These are phyloP conservation scores for Trichoderma lentiforme DNA, from an alignment of 2,329 filamentous ascomycete species.

Conservation along the genomic window DNA sequence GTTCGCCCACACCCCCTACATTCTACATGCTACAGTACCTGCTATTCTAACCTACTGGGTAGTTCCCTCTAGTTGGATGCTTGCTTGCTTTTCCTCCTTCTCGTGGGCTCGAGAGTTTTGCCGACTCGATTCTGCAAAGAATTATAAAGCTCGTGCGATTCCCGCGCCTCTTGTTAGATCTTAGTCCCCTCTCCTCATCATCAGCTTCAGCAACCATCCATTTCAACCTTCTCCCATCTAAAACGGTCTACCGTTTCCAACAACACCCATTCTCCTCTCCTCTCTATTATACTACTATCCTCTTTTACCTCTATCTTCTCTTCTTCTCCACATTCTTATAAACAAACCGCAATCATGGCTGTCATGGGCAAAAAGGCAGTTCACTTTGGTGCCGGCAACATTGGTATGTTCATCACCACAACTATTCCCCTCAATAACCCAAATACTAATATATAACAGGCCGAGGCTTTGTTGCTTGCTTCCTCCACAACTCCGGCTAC, in stretches of 20 bases:
- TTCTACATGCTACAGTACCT: background rate
- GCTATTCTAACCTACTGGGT: background rate
- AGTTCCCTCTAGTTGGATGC: background rate
- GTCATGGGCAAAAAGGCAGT: conserved; percentile 70
- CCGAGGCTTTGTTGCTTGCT: conserved; percentile 83
- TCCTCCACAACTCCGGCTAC: conserved; percentile 91
- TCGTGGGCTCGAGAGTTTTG: background rate
- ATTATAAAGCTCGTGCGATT: conserved; percentile 5
- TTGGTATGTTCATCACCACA: conserved; percentile 48
- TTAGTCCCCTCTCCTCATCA: background rate
- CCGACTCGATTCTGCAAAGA: background rate
- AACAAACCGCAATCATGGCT: conserved; percentile 38
- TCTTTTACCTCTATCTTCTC: background rate
- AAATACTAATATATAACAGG: conserved; percentile 32
- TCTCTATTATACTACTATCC: background rate
- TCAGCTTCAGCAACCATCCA: background rate
- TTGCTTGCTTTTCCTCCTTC: background rate
- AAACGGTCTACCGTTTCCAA: conserved; percentile 5
- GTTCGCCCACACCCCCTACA: background rate
- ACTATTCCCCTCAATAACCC: no score
- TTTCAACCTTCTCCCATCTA: background rate
- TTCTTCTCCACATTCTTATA: background rate
- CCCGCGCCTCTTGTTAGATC: background rate
- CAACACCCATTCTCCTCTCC: background rate
- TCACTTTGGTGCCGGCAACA: conserved; percentile 85